Evolutionary conservation across 805 yeast species (phyloP), one percentile per base, ranked within the genome.

Genomic region (Sporopachydermia quercuum): DNA sequence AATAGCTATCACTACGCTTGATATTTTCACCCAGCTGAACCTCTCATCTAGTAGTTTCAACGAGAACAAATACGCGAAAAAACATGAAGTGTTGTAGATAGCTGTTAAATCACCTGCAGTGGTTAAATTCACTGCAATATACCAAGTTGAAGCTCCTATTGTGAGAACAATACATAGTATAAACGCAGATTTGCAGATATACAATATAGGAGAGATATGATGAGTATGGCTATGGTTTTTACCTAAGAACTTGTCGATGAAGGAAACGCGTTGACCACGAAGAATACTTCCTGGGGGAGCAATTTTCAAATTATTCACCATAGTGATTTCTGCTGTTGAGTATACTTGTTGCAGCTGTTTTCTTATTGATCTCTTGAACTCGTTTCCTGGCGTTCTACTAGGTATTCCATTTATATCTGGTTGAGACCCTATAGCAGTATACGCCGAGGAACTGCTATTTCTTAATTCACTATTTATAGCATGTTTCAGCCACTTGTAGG

Each of bases 41-140:
- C 57, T 61, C 50, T 85, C 95, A 23, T 71, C 61, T 39, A 85
- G 62, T 15, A 85, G 56, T 1, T 86, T 82, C 18, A 85, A 76
- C 3, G 93, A 84, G 57, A 85, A 84, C 13, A 82, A 71, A 51
- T 85, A 78, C 0, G 94, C 94, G 3, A 87, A 78, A 55, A 85
- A 85, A 0, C 94, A 93, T 13, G 89, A 78, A 54, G 91, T 83
- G 60, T 85, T 84, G 60, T 84, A 85, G 44, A 84, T 84, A 3
- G 95, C 95, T 2, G 94, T 85, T 30, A 85, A 79, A 50, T 85
- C 94, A 3, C 84, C 68, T 0, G 93, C 84, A 18, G 86, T 79
- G 1, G 94, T 76, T 52, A 81, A 58, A 19, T 76, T 66, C 75
- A 85, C 82, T 6, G 94, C 80, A 14, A 81, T 69, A 53, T 83